Percentiles rank a stretch among this genome's conserved stretches.
Evolutionary conservation across 495 filamentous ascomycete species (phyloP).

Genomic region (Symbiotaphrina buchneri): DNA sequence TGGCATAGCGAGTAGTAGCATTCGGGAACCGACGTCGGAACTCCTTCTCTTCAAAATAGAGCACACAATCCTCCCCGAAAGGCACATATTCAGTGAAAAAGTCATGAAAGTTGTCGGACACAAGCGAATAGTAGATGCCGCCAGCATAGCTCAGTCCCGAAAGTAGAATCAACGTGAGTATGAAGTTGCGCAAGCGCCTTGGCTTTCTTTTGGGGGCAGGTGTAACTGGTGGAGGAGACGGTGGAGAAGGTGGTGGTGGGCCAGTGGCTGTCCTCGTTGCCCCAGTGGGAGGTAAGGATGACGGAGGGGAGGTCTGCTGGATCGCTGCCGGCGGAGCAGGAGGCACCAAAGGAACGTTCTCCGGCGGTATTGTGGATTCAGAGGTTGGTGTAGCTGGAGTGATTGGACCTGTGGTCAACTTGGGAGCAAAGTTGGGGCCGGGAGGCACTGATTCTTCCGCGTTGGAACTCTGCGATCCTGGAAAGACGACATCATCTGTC

Average conservation of each 20-base stretch:
- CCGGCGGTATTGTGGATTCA: conserved; percentile 28
- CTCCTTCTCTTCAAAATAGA: conserved; percentile 94
- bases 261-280: conserved; percentile 4
- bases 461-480: conserved; percentile 7
- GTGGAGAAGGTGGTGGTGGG: conserved; percentile 15
- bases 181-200: conserved; percentile 53
- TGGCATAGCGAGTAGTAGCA: conserved; percentile 27
- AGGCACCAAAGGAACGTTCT: conserved; percentile 36
- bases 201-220: conserved; percentile 30
- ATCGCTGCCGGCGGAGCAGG: conserved; percentile 25
- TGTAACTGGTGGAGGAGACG: conserved; percentile 22
- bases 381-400: conserved; percentile 21
- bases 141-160: conserved; percentile 61
- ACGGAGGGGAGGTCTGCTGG: conserved; percentile 18
- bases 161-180: conserved; percentile 49
- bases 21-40: conserved; percentile 81
- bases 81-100: conserved; percentile 97
- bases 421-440: too few relatives aligned
- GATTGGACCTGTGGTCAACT: too few relatives aligned
- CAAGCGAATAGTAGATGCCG: conserved; percentile 73
- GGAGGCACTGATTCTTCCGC: conserved; percentile 9
- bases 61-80: conserved; percentile 80
- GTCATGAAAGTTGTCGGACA: conserved; percentile 95
- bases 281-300: conserved; percentile 11
- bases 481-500: background rate